A percentile compares a stretch with the other conserved stretches of the same genome.
Conservation (phyloP, 2,329 filamentous ascomycete genomes). For the Penicillium digitatum region DNA sequence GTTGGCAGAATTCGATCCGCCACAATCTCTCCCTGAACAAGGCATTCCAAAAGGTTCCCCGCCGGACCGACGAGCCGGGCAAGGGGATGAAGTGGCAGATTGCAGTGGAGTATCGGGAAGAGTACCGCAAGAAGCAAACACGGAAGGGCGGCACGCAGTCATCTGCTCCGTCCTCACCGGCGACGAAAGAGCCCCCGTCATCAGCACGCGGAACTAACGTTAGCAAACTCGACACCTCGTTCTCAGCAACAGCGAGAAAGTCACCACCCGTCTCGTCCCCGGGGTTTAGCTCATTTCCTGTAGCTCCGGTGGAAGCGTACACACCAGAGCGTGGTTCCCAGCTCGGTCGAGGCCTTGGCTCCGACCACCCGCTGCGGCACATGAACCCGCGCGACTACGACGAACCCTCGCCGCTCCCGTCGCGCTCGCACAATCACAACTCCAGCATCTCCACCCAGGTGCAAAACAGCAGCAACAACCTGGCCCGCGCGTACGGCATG, state of each 20-base stretch:
- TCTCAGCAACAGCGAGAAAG: slow-evolving; percentile 35
- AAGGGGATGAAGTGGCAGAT: slow-evolving; percentile 99
- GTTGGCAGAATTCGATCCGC: slow-evolving; percentile 98
- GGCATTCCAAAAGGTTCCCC: slow-evolving; percentile 86
- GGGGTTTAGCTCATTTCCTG: slow-evolving; percentile 41
- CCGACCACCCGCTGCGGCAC: slow-evolving; percentile 30
- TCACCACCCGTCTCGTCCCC: slow-evolving; percentile 40
- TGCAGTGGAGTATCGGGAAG: slow-evolving; percentile 74
- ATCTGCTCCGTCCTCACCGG: slow-evolving; percentile 46
- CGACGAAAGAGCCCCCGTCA: slow-evolving; percentile 42
- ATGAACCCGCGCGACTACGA: slow-evolving; percentile 37
- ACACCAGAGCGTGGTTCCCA: slow-evolving; percentile 48
- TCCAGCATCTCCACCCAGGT: slow-evolving; percentile 20
- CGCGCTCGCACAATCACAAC: slow-evolving; percentile 29
- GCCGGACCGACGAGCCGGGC: slow-evolving; percentile 88
- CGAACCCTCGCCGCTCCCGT: slow-evolving; percentile 43
- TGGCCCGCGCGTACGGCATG: slow-evolving; percentile 37
- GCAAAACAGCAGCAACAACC: slow-evolving; percentile 25
- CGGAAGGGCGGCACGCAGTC: slow-evolving; percentile 42
- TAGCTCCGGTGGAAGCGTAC: slow-evolving; percentile 44
- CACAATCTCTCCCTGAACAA: slow-evolving; percentile 96
- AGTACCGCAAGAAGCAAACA: slow-evolving; percentile 70
- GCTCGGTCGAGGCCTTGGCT: slow-evolving; percentile 29
- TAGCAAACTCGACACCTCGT: slow-evolving; percentile 36
- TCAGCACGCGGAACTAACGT: slow-evolving; percentile 36